Percentiles rank a stretch among this genome's conserved stretches.
phyloP scores from a whole-genome alignment of 1,284 basidiomycete genomes.

The Malassezia yamatoensis region DNA sequence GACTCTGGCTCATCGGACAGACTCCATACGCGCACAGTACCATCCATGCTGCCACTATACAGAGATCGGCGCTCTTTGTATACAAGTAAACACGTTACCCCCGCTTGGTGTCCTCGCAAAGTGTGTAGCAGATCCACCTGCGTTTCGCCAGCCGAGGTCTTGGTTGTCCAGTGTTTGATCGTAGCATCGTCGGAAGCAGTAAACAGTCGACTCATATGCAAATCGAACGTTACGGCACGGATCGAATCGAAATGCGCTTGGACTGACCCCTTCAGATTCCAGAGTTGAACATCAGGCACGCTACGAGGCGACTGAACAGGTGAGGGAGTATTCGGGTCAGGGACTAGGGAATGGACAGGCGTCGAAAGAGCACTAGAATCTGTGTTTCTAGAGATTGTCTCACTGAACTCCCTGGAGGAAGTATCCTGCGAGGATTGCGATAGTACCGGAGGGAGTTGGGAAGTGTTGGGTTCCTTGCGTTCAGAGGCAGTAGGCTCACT shows the following conservation, averaged over 20 bases:
- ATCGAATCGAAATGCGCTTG: constrained; percentile 83
- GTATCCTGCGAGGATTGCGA: background rate
- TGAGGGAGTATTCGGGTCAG: background rate
- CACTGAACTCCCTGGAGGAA: background rate
- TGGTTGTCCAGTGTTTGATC: constrained; percentile 71
- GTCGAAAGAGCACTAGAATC: background rate
- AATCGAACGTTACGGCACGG: constrained; percentile 76
- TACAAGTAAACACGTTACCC: constrained; percentile 77
- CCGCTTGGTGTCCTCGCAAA: constrained; percentile 78
- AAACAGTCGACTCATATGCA: constrained; percentile 64
- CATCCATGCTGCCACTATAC: constrained; percentile 85
- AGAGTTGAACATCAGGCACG: constrained; percentile 32
- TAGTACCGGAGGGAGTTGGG: background rate
- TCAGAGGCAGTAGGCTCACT: background rate
- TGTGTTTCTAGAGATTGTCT: background rate
- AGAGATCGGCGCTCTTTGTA: constrained; percentile 65
- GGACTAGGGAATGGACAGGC: background rate
- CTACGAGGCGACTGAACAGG: background rate
- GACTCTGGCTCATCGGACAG: constrained; percentile 47
- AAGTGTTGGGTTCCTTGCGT: background rate
- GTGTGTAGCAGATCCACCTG: constrained; percentile 54
- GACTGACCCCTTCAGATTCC: constrained; percentile 39
- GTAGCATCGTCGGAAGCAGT: constrained; percentile 90
- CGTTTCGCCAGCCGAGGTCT: constrained; percentile 48
- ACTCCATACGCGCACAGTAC: constrained; percentile 82